Evolutionary conservation across 805 yeast genomes (phyloP), one percentile per base, ranked within the genome.

Genomic region (Peterozyma toletana): DNA sequence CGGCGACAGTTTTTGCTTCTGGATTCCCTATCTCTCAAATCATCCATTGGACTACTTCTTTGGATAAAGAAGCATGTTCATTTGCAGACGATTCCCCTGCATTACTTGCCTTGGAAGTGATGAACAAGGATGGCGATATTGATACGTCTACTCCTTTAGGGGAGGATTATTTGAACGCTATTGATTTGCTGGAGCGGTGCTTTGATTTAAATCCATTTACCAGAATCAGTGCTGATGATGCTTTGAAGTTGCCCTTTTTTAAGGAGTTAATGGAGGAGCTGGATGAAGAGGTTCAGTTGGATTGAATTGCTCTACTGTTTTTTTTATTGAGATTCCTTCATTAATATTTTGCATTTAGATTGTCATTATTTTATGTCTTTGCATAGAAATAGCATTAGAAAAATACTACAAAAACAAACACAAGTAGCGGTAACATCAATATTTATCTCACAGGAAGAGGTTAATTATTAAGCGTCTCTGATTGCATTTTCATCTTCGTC

Each of bases 51-150:
- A 65, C 75, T 1, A 49, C 73, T n/a, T 40, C 53, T 5, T 44
- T 64, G 36, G 87, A 81, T 53, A 63, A 63, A 45, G 74, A 71
- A 31, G 75, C 74, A 37, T 82, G 72, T 5, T 78, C 88, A 2
- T 63, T 85, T 39, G 88, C 91, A 2, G 70, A 66, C 2, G 87
- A 83, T 55, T 80, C 88, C 40, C 83, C 84, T n/a, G 80, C 83
- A 1, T 70, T 71, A 61, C 90, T 85, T 51, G 72, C 86, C 0
- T 61, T 81, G 38, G 63, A 65, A 34, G 75, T 75, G 37, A 60
- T 78, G 39, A 73, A 71, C 48, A 64, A 61, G 33, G 60, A 59
- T 41, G 75, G 73, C 1, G 63, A 58, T 60, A 64, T 52, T 6
- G 57, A 61, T 39, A 61, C 48, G 46, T 58, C 49, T 66, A 70